Conservation (phyloP, 2,329 filamentous ascomycete species). For the Fusarium begoniae region DNA sequence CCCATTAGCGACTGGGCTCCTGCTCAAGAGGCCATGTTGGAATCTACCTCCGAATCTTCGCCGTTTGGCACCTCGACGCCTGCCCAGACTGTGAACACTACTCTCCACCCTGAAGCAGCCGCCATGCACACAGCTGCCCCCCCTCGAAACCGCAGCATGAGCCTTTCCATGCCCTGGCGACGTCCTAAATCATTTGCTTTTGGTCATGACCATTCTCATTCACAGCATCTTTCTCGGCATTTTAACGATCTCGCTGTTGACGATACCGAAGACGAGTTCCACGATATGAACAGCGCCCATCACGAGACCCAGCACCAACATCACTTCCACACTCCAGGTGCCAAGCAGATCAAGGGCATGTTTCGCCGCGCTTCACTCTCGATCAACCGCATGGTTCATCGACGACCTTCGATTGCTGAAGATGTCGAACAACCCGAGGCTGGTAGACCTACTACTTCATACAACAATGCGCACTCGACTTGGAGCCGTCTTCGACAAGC, state of each 20-base stretch:
- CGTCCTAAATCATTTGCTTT: constrained; percentile 57
- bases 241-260: constrained; percentile 48
- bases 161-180: constrained; percentile 60
- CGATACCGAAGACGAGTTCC: constrained; percentile 41
- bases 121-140: constrained; percentile 28
- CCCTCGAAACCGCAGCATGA: constrained; percentile 59
- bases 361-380: constrained; percentile 66
- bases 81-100: constrained; percentile 1
- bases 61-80: constrained; percentile 9
- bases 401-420: constrained; percentile 55
- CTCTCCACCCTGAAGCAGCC: constrained; percentile 9
- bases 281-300: constrained; percentile 34
- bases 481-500: constrained; percentile 64
- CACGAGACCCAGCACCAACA: constrained; percentile 42
- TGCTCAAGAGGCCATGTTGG: constrained; percentile 53
- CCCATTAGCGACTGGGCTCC: constrained; percentile 55
- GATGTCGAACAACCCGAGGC: constrained; percentile 33
- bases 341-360: constrained; percentile 56
- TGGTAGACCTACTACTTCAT: constrained; percentile 56
- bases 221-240: constrained; percentile 42
- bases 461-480: constrained; percentile 51
- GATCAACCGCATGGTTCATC: constrained; percentile 61
- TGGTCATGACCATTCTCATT: constrained; percentile 46
- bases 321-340: constrained; percentile 41
- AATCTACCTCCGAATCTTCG: constrained; percentile 31